Conservation (phyloP, 2,329 filamentous ascomycete genomes). For the Fusarium hostae region DNA sequence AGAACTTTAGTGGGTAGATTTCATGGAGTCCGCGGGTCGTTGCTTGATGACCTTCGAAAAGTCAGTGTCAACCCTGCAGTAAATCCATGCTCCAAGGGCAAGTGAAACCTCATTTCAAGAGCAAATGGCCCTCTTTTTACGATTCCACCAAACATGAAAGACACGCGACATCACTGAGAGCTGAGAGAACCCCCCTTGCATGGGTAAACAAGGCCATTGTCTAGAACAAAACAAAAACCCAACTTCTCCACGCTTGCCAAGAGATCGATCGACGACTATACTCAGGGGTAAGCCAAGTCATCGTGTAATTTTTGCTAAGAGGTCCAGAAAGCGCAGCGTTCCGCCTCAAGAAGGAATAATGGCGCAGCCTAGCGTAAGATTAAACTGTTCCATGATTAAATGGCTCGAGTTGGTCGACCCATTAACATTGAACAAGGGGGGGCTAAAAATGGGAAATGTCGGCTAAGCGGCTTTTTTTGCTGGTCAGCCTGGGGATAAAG, state of each 20-base stretch:
- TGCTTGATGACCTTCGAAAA: background rate
- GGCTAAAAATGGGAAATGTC: slow-evolving; percentile 1
- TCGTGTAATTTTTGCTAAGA: background rate
- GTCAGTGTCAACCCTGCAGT: slow-evolving; percentile 9
- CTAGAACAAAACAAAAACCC: background rate
- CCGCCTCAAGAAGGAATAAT: slow-evolving; percentile 3
- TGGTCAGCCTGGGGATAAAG: background rate
- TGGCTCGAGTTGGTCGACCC: background rate
- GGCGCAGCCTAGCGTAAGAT: slow-evolving; percentile 6
- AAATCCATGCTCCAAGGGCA: background rate
- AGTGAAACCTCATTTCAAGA: background rate
- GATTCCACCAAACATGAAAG: background rate
- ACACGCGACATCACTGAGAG: background rate
- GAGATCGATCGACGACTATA: slow-evolving; percentile 26
- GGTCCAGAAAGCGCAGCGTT: background rate
- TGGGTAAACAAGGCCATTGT: background rate
- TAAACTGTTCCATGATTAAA: background rate
- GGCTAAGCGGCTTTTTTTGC: slow-evolving; percentile 11
- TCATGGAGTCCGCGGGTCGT: background rate
- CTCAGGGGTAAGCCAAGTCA: slow-evolving; percentile 26
- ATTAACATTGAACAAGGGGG: background rate
- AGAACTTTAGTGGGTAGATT: background rate
- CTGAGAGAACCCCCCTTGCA: background rate
- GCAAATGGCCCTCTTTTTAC: background rate
- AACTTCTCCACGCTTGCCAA: slow-evolving; percentile 11